phyloP scores from a whole-genome alignment of 352 stramenopile species.

The Aphanomyces stellatus region DNA sequence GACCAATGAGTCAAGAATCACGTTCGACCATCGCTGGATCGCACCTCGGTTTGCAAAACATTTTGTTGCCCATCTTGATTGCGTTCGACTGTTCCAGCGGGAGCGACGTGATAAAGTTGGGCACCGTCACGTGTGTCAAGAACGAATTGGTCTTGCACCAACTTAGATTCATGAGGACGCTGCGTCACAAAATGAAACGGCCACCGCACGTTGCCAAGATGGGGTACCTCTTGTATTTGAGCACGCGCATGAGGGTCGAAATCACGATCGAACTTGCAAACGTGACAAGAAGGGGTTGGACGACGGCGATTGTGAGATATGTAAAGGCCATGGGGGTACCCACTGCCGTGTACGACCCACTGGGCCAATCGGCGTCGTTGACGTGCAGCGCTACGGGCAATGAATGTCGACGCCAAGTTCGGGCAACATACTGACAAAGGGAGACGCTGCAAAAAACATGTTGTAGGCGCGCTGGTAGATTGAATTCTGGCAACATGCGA shows the following conservation, averaged over 20 bases:
- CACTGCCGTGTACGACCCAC: slow-evolving; percentile 3
- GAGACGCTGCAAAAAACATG: slow-evolving; percentile 8
- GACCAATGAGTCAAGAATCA: too few species aligned
- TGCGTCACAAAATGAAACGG: too few species aligned
- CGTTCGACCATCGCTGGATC: not conserved
- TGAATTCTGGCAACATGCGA: not conserved
- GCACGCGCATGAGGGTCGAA: not conserved
- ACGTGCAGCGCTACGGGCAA: not conserved
- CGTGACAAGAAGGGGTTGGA: not conserved
- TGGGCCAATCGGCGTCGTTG: slow-evolving; percentile 13
- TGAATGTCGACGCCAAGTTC: not conserved
- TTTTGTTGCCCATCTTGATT: slow-evolving; percentile 17
- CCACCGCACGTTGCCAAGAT: too few species aligned
- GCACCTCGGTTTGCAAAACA: slow-evolving; percentile 20
- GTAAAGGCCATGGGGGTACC: slow-evolving; percentile 1
- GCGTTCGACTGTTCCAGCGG: slow-evolving; percentile 15
- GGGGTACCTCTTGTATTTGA: not conserved
- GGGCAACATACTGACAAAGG: not conserved
- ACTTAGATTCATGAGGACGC: not conserved
- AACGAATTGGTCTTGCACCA: slow-evolving; percentile 20
- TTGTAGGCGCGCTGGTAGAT: slow-evolving; percentile 12
- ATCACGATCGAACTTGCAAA: not conserved
- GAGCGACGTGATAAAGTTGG: slow-evolving; percentile 7
- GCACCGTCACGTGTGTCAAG: not conserved
- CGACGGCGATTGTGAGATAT: not conserved